Conservation (phyloP, 441 rosid genomes). For the Adansonia madagascariensis region DNA sequence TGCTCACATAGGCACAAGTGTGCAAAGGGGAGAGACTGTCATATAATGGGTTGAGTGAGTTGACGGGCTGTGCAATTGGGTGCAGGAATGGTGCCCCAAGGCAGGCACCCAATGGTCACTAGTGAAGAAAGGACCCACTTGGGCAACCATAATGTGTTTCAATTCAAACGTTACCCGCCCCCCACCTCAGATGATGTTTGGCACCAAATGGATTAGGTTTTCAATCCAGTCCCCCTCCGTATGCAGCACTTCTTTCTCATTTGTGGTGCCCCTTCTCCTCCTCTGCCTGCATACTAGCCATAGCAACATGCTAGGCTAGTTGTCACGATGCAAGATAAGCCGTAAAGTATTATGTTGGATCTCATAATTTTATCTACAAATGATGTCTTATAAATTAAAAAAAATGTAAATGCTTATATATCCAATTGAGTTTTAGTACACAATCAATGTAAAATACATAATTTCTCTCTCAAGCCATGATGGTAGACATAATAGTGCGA, state of each 20-base stretch:
- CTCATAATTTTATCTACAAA: too few species aligned
- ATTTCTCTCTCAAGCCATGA: too few species aligned
- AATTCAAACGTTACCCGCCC: background rate
- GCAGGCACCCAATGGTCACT: constrained; percentile 32
- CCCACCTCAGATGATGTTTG: background rate
- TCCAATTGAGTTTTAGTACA: too few species aligned
- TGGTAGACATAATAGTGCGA: background rate
- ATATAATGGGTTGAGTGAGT: constrained; percentile 21
- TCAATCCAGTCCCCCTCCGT: constrained; percentile 51
- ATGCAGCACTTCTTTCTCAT: constrained; percentile 40
- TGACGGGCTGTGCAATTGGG: constrained; percentile 35
- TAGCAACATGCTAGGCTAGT: constrained; percentile 27
- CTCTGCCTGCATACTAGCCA: constrained; percentile 19
- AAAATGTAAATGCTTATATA: too few species aligned
- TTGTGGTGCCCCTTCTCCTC: constrained; percentile 32
- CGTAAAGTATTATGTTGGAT: too few species aligned
- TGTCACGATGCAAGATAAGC: background rate
- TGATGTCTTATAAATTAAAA: too few species aligned
- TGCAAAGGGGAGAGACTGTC: background rate
- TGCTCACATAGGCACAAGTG: background rate
- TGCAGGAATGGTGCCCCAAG: constrained; percentile 34
- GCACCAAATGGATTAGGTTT: constrained; percentile 27
- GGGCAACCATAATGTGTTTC: constrained; percentile 23
- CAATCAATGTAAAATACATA: too few species aligned
- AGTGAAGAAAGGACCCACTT: constrained; percentile 30